Evolutionary conservation across 2,329 filamentous ascomycete genomes (phyloP).

Genomic region (Aspergillus intermedius): DNA sequence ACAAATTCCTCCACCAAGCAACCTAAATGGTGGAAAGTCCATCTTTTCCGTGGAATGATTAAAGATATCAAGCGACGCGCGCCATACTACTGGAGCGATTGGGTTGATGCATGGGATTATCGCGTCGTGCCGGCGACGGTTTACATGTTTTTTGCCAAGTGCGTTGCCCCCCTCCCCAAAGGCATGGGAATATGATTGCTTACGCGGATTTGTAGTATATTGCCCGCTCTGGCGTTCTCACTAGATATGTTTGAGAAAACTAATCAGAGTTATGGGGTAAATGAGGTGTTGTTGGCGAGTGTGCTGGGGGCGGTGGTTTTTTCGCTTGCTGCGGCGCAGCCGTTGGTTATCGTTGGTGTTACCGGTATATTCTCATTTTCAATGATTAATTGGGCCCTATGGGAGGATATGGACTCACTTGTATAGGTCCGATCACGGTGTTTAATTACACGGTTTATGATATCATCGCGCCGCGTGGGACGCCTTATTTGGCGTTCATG

Average conservation of each 20-base stretch:
- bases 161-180: constrained; percentile 21
- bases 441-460: constrained; percentile 94
- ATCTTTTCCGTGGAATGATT: constrained; percentile 70
- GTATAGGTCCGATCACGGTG: constrained; percentile 72
- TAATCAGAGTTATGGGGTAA: constrained; percentile 76
- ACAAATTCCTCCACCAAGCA: constrained; percentile 6
- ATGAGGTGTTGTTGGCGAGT: constrained; percentile 81
- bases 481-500: constrained; percentile 85
- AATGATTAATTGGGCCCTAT: too few species aligned
- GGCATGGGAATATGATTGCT: constrained; percentile 2
- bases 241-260: constrained; percentile 92
- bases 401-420: constrained; percentile 7
- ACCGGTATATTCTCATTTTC: constrained; percentile 49
- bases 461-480: constrained; percentile 70
- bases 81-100: constrained; percentile 77
- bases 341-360: constrained; percentile 83
- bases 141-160: constrained; percentile 97
- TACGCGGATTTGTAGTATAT: constrained; percentile 52
- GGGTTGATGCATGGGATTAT: constrained; percentile 84
- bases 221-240: constrained; percentile 81
- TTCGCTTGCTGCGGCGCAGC: constrained; percentile 70
- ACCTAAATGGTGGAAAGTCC: constrained; percentile 66
- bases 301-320: constrained; percentile 80
- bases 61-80: constrained; percentile 67
- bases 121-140: constrained; percentile 78